Evolutionary conservation across 2,329 filamentous ascomycete species (phyloP), one percentile per base, ranked within the genome.

Genomic region (Neofusicoccum parvum): DNA sequence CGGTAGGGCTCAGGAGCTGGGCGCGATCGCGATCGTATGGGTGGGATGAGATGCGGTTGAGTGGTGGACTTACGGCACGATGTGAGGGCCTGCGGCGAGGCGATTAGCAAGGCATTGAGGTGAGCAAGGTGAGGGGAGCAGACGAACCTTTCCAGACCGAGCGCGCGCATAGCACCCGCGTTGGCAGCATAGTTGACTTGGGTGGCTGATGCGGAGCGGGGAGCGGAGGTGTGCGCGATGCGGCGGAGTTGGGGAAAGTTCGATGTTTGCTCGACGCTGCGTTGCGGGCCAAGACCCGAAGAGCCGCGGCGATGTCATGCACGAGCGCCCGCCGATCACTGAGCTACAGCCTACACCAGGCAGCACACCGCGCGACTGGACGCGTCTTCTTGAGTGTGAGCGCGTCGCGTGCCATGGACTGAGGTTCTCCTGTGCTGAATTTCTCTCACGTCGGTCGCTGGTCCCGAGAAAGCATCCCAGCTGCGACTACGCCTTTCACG

Each of bases 81-180:
- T 89, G 71, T 90, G 88, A 62, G 89, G 89, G 65, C 88, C 88
- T 91, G 72, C 14, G 39, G 34, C 43, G 56, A 43, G 5, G 3
- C 50, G 15, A 53, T 79, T 70, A 79, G 72, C 67, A 53, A 67
- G 67, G 67, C 46, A 45, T 53, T 62, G 48, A 11, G 37, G 17
- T n/a, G 23, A 45, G 6, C 27, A 32, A 32, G 15, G 36, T 27
- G 48, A 6, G 56, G 17, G 32, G 20, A 27, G 6, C 32, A 12
- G 0, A 66, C 80, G 70, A 79, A 93, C 92, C 92, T 85, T 96
- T 96, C 92, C 92, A 96, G 74, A 94, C 89, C 58, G 92, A 95
- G 72, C 92, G 89, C 80, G 88, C 88, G 69, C 69, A 74, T 11
- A 79, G 84, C 73, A 82, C 83, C 74, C 87, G 83, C 71, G 90